phyloP scores from a whole-genome alignment of 441 rosid genomes.

The Populus hybrid region DNA sequence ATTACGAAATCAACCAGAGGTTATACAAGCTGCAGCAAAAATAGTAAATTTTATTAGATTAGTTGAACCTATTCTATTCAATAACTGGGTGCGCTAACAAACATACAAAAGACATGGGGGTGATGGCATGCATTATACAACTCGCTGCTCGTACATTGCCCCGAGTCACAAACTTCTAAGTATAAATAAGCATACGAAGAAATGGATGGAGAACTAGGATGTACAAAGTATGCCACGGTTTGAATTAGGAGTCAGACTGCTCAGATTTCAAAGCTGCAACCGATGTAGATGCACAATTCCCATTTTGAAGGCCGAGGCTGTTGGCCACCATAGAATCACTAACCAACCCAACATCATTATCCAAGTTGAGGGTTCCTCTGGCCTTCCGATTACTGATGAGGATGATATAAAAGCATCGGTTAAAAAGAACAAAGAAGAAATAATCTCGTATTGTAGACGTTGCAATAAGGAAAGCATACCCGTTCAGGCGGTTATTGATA shows the following conservation, averaged over 20 bases:
- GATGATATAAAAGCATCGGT: neutral
- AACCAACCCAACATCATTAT: constrained; percentile 78
- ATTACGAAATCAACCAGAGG: neutral
- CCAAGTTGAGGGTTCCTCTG: constrained; percentile 68
- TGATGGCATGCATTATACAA: constrained; percentile 38
- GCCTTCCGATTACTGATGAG: constrained; percentile 47
- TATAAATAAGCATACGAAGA: constrained; percentile 1
- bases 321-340: constrained; percentile 92
- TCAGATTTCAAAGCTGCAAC: constrained; percentile 53
- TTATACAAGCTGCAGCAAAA: neutral
- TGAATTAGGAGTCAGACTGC: constrained; percentile 34
- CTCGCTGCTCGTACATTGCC: constrained; percentile 35
- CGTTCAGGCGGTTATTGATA: constrained; percentile 79
- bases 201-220: constrained; percentile 19
- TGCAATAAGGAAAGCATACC: constrained; percentile 34
- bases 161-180: constrained; percentile 6
- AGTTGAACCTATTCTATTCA: constrained; percentile 10
- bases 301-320: constrained; percentile 71
- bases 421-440: neutral
- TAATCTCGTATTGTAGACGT: neutral
- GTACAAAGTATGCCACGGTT: constrained; percentile 22
- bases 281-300: constrained; percentile 49
- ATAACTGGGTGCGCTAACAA: constrained; percentile 10
- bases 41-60: constrained; percentile 19
- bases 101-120: constrained; percentile 10